A percentile compares a stretch with the other conserved stretches of the same genome.
phyloP scores from a whole-genome alignment of 164 flowering plant genomes.

The Macadamia tetraphylla region DNA sequence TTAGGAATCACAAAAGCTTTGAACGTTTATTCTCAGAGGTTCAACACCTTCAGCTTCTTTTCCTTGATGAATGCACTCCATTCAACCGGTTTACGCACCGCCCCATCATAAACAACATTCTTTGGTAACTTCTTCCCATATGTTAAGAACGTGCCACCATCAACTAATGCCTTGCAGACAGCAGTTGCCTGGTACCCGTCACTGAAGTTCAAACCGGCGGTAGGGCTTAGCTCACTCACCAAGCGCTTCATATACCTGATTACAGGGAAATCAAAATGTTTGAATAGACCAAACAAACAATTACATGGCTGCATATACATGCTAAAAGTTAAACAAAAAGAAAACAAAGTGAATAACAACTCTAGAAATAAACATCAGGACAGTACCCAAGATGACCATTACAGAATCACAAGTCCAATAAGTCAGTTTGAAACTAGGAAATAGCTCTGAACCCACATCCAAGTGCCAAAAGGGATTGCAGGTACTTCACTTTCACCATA shows the following conservation, averaged over 20 bases:
- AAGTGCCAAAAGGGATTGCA: too few species aligned
- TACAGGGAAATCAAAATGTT: not conserved
- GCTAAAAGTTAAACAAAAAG: too few species aligned
- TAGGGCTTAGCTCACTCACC: slow-evolving; percentile 15
- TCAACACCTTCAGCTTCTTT: slow-evolving; percentile 23
- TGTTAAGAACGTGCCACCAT: slow-evolving; percentile 23
- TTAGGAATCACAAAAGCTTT: not conserved
- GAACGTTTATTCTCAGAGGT: not conserved
- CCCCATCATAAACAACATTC: slow-evolving; percentile 19
- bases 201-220: slow-evolving; percentile 18
- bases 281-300: not conserved
- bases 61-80: slow-evolving; percentile 24
- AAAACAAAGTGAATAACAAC: too few species aligned
- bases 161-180: slow-evolving; percentile 18
- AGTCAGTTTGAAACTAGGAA: too few species aligned
- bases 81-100: slow-evolving; percentile 25
- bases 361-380: too few species aligned
- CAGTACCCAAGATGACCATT: too few species aligned
- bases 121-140: slow-evolving; percentile 25
- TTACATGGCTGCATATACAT: too few species aligned
- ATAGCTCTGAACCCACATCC: too few species aligned
- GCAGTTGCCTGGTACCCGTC: slow-evolving; percentile 22
- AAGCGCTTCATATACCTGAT: slow-evolving; percentile 20
- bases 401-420: too few species aligned
- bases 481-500: too few species aligned